phyloP scores from a whole-genome alignment of 495 filamentous ascomycete species.

The Xylaria nigripes region DNA sequence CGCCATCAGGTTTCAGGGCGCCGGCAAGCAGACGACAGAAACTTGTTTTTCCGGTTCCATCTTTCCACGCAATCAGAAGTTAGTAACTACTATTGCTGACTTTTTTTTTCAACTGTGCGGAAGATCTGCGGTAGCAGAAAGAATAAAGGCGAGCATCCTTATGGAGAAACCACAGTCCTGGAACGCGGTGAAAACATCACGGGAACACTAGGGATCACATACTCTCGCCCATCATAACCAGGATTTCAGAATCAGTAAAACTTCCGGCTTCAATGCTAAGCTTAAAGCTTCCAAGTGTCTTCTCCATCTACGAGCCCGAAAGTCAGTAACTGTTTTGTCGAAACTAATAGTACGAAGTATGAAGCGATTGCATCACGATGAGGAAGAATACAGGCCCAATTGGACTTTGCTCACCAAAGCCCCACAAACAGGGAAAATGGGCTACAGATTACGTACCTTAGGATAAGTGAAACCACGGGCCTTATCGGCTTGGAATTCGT shows the following conservation, averaged over 20 bases:
- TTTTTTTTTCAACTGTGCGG: conserved; percentile 52
- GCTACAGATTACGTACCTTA: conserved; percentile 11
- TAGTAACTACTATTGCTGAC: conserved; percentile 14
- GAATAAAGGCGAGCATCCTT: background rate
- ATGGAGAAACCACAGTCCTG: background rate
- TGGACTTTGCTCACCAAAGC: background rate
- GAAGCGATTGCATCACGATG: background rate
- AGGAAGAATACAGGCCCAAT: background rate
- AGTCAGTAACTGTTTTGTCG: background rate
- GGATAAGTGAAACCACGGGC: conserved; percentile 80
- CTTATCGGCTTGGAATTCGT: conserved; percentile 84
- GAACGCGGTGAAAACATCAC: background rate
- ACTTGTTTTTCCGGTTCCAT: conserved; percentile 89
- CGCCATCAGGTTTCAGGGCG: conserved; percentile 78
- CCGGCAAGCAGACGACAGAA: conserved; percentile 96
- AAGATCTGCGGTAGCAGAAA: background rate
- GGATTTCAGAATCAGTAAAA: conserved; percentile 96
- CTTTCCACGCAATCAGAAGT: conserved; percentile 35
- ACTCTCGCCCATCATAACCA: conserved; percentile 98
- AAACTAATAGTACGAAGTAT: background rate
- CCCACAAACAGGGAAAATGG: too few relatives aligned
- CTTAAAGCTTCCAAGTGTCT: conserved; percentile 86
- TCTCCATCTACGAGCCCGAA: conserved; percentile 57
- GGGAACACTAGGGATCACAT: background rate
- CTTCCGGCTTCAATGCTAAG: conserved; percentile 70